Percentiles rank a stretch among this genome's conserved stretches.
Conservation (phyloP, 495 filamentous ascomycete species). For the Xylaria cubensis region DNA sequence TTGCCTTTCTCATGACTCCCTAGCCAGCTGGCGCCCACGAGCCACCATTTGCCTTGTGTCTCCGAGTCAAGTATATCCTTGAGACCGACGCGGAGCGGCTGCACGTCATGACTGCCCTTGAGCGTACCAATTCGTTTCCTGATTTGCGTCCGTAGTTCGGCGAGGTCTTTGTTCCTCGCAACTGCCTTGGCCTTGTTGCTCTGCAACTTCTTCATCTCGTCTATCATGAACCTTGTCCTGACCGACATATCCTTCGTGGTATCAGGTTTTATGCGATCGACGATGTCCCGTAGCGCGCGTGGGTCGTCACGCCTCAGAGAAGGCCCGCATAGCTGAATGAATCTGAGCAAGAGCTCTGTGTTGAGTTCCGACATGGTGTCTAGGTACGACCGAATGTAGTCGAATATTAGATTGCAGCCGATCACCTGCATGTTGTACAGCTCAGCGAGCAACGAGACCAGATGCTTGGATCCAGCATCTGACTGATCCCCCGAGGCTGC, state of each 20-base stretch:
- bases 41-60: conserved; percentile 97
- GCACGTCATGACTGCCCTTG: conserved; percentile 34
- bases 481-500: conserved; percentile 53
- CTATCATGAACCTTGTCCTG: conserved; percentile 97
- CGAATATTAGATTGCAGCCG: conserved; percentile 81
- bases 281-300: conserved; percentile 88
- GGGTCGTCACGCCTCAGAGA: conserved; percentile 92
- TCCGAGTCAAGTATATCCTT: conserved; percentile 80
- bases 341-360: conserved; percentile 85
- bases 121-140: conserved; percentile 38
- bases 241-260: conserved; percentile 76
- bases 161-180: conserved; percentile 43
- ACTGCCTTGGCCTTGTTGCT: conserved; percentile 89
- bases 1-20: conserved; percentile 46
- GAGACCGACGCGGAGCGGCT: conserved; percentile 82
- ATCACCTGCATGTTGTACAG: conserved; percentile 93
- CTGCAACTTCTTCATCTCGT: conserved; percentile 91
- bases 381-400: conserved; percentile 83
- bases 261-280: conserved; percentile 75
- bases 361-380: conserved; percentile 82
- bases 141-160: conserved; percentile 37
- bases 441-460: conserved; percentile 83
- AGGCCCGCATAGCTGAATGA: conserved; percentile 79
- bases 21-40: conserved; percentile 88
- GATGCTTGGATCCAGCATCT: conserved; percentile 52